Conservation (phyloP, 441 rosid species). For the Pelargonium fulgidum region DNA sequence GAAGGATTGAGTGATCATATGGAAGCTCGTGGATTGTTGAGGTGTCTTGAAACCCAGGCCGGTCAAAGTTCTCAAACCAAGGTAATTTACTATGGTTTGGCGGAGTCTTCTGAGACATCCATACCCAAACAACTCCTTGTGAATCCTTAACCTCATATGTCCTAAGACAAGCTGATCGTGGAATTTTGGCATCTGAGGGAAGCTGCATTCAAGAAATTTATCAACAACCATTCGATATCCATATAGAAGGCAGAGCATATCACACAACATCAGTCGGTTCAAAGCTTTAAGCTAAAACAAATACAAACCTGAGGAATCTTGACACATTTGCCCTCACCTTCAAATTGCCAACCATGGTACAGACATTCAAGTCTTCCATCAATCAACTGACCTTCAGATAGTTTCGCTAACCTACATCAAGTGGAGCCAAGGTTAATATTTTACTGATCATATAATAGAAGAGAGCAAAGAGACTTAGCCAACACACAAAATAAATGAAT, state of each 20-base stretch:
- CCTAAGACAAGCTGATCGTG: slow-evolving; percentile 60
- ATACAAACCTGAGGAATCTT: slow-evolving; percentile 80
- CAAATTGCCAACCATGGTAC: slow-evolving; percentile 97
- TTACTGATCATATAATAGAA: not conserved
- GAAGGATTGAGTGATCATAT: slow-evolving; percentile 83
- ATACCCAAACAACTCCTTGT: slow-evolving; percentile 90
- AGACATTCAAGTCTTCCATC: slow-evolving; percentile 91
- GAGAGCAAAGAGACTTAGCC: too few species aligned
- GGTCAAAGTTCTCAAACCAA: slow-evolving; percentile 75
- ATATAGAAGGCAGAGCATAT: not conserved
- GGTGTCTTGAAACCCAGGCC: slow-evolving; percentile 64
- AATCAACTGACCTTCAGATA: slow-evolving; percentile 82
- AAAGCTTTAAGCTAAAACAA: not conserved
- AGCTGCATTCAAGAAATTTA: slow-evolving; percentile 36
- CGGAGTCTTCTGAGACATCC: slow-evolving; percentile 74
- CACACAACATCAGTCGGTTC: not conserved
- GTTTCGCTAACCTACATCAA: slow-evolving; percentile 63
- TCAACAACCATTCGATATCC: not conserved
- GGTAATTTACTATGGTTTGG: slow-evolving; percentile 59
- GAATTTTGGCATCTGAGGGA: slow-evolving; percentile 70
- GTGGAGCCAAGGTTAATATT: not conserved
- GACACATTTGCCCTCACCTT: slow-evolving; percentile 80
- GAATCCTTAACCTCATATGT: slow-evolving; percentile 68
- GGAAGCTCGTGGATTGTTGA: slow-evolving; percentile 83
- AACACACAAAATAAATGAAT: too few species aligned